A percentile compares a stretch with the other conserved stretches of the same genome.
phyloP scores from a whole-genome alignment of 306 rosid species.

The Echinosophora koreensis region DNA sequence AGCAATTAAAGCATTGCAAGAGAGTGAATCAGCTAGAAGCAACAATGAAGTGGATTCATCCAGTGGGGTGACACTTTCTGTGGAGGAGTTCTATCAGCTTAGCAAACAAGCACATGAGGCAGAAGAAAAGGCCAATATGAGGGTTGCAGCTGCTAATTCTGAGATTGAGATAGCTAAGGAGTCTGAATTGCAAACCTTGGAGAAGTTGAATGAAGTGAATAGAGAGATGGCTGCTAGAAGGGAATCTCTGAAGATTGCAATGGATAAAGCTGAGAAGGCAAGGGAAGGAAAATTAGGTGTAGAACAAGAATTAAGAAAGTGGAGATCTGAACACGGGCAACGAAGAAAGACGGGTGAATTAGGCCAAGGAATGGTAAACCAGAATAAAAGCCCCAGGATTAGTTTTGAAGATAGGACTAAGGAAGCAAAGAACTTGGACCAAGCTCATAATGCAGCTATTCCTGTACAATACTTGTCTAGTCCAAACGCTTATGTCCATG shows the following conservation, averaged over 20 bases:
- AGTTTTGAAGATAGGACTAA: slow-evolving; percentile 64
- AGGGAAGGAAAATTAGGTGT: slow-evolving; percentile 87
- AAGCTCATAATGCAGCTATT: slow-evolving; percentile 26
- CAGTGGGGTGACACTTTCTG: slow-evolving; percentile 67
- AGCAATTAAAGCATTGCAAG: slow-evolving; percentile 86
- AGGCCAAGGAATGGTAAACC: slow-evolving; percentile 53
- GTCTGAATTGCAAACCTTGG: slow-evolving; percentile 72
- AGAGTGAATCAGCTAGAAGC: slow-evolving; percentile 72
- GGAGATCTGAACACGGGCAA: slow-evolving; percentile 88
- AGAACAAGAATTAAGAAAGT: slow-evolving; percentile 89
- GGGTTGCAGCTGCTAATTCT: slow-evolving; percentile 71
- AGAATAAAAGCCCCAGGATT: slow-evolving; percentile 49
- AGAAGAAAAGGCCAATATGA: slow-evolving; percentile 71
- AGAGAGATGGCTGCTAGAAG: slow-evolving; percentile 71
- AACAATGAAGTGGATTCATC: slow-evolving; percentile 56
- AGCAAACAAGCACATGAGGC: slow-evolving; percentile 88
- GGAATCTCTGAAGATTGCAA: slow-evolving; percentile 75
- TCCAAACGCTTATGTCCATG: slow-evolving; percentile 51
- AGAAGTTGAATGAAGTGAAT: slow-evolving; percentile 75
- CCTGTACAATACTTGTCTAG: slow-evolving; percentile 50
- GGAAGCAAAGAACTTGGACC: slow-evolving; percentile 47
- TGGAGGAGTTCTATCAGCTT: slow-evolving; percentile 85
- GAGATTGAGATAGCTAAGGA: slow-evolving; percentile 78
- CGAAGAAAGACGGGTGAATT: slow-evolving; percentile 65
- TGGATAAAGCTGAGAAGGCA: slow-evolving; percentile 91